A percentile compares a stretch with the other conserved stretches of the same genome.
Conservation (phyloP, 129 eudicot genomes). For the Gnaphalium uliginosum region DNA sequence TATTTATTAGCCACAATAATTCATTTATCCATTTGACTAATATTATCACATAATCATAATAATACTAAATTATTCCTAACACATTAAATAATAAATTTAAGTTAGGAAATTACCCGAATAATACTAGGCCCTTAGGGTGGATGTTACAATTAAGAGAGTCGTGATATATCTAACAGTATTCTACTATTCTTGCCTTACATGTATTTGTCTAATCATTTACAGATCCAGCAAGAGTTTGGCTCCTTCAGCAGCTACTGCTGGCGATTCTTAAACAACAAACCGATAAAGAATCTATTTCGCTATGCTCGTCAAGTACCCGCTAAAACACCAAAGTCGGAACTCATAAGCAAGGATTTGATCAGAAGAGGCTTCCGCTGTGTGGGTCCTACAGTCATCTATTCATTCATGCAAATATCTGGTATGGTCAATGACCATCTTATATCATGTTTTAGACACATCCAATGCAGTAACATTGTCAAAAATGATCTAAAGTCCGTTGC, state of each 20-base stretch:
- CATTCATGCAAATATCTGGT: slow-evolving; percentile 89
- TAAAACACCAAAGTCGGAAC: slow-evolving; percentile 78
- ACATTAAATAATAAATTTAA: too few species aligned
- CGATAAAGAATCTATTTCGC: slow-evolving; percentile 50
- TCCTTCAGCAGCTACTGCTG: slow-evolving; percentile 68
- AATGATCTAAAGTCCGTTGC: slow-evolving; percentile 18
- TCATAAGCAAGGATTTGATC: slow-evolving; percentile 78
- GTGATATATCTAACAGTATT: not conserved
- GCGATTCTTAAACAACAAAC: slow-evolving; percentile 65
- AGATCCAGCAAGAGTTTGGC: slow-evolving; percentile 83
- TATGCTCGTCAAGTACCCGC: slow-evolving; percentile 75
- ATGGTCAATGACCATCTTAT: slow-evolving; percentile 76
- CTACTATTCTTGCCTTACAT: not conserved
- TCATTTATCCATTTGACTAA: too few species aligned
- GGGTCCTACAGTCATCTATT: slow-evolving; percentile 74
- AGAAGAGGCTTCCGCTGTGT: slow-evolving; percentile 75
- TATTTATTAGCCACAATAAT: too few species aligned
- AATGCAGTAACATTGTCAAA: slow-evolving; percentile 38
- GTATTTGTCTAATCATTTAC: slow-evolving; percentile 21
- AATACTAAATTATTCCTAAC: too few species aligned
- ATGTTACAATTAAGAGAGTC: not conserved
- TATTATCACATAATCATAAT: too few species aligned
- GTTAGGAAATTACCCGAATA: too few species aligned
- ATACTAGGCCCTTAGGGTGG: too few species aligned
- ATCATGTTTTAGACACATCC: slow-evolving; percentile 72